Base-by-base conservation (phyloP, 2,329 filamentous ascomycete genomes). In the Coniochaeta pulveracea region DNA sequence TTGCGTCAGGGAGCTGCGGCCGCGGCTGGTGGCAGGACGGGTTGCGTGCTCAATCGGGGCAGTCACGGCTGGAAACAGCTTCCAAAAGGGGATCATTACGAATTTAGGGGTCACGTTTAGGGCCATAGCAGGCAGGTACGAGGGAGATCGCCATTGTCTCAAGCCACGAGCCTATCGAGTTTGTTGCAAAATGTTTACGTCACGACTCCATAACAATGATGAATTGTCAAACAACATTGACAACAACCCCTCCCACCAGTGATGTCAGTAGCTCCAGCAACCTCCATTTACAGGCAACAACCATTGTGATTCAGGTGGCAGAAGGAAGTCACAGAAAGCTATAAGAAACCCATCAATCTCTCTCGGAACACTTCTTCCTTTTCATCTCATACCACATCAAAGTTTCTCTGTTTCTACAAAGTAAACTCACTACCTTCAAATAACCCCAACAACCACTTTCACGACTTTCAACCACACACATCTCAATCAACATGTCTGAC, bases 401-500 rank as follows among this genome's bases (percentile, higher is more conserved):
- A 29, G 3, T 5, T n/a, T 8, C 21, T 23, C 21, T 8, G 8
- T 23, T n/a, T 8, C 8, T 23, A 8, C 21, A 23, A 23, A 23
- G 8, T n/a, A 23, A 23, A 8, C n/a, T 23, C 21, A 23, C 21
- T 23, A 23, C 21, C n/a, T 8, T n/a, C 21, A 8, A 8, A 23
- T n/a, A 23, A 8, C 8, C 21, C 21, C n/a, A n/a, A n/a, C n/a
- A n/a, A n/a, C n/a, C n/a, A n/a, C n/a, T n/a, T n/a, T n/a, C n/a
- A n/a, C n/a, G n/a, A n/a, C n/a, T n/a, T n/a, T n/a, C n/a, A n/a
- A 23, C 21, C 21, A 23, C 21, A 23, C 21, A 8, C 21, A 23
- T 23, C 28, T 19, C 18, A 22, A 12, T 28, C 36, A 43, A 7
- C 25, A 47, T 47, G 44, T 38, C 44, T 31, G 40, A 36, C 37